Percentiles rank a stretch among this genome's conserved stretches.
Evolutionary conservation across 441 rosid genomes (phyloP).

Genomic region (Raphanus hybrid): DNA sequence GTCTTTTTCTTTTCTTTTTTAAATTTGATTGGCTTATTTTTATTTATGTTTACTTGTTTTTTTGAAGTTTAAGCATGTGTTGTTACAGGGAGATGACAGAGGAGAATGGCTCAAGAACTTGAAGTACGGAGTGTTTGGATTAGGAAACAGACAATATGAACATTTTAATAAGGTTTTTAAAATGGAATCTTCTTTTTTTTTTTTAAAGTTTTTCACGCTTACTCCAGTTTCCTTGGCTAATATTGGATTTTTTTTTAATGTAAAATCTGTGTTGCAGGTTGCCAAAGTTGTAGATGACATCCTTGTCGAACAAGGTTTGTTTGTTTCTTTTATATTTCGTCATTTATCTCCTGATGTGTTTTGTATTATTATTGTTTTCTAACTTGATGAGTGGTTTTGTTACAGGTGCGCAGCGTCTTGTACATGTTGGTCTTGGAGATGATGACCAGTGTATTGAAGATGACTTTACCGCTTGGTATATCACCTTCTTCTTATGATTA

Average conservation of each 20-base stretch:
- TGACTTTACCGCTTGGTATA: slow-evolving; percentile 85
- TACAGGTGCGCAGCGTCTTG: slow-evolving; percentile 86
- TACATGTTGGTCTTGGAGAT: slow-evolving; percentile 92
- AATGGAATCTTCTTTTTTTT: neutral
- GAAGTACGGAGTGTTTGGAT: slow-evolving; percentile 91
- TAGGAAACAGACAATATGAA: slow-evolving; percentile 96
- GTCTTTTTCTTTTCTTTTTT: neutral
- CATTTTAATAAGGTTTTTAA: slow-evolving; percentile 89
- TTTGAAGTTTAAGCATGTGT: slow-evolving; percentile 30
- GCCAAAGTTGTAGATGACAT: slow-evolving; percentile 82
- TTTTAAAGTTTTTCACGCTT: neutral
- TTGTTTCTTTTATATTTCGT: slow-evolving; percentile 10
- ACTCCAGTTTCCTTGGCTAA: slow-evolving; percentile 8
- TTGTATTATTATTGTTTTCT: slow-evolving; percentile 23
- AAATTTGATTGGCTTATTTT: neutral
- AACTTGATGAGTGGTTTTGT: slow-evolving; percentile 28
- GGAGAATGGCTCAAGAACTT: slow-evolving; percentile 76
- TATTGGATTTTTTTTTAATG: neutral
- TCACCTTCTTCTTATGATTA: neutral
- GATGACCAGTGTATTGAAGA: slow-evolving; percentile 99
- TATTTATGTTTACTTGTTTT: slow-evolving; percentile 18
- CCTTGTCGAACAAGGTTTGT: slow-evolving; percentile 80
- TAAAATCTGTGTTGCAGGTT: slow-evolving; percentile 51
- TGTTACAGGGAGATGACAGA: slow-evolving; percentile 66
- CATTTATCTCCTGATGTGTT: slow-evolving; percentile 1